Percentiles rank a stretch among this genome's conserved stretches.
phyloP scores from a whole-genome alignment of 192 early-diverging fungal species.

The Geosiphon pyriformis region DNA sequence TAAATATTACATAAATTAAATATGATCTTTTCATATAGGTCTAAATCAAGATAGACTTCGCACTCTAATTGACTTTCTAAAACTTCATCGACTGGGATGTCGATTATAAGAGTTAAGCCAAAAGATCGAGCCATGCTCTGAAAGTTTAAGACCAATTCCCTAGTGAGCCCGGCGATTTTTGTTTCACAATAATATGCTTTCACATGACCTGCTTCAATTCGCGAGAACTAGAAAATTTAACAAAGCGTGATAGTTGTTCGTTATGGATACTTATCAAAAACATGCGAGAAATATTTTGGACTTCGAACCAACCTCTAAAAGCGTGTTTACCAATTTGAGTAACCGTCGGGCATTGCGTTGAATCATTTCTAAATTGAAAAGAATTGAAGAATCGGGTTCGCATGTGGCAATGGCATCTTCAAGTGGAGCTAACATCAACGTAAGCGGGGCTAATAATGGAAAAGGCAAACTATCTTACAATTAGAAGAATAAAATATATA shows the following conservation, averaged over 20 bases:
- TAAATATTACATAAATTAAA: conserved; percentile 23
- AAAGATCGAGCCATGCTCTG: conserved; percentile 30
- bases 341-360: conserved; percentile 46
- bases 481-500: not conserved
- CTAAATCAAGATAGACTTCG: conserved; percentile 6
- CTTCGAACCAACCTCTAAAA: conserved; percentile 35
- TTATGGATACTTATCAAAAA: not conserved
- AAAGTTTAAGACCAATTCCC: conserved; percentile 48
- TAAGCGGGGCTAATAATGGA: conserved; percentile 39
- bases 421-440: conserved; percentile 48
- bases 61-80: not conserved
- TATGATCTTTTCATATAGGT: conserved; percentile 20
- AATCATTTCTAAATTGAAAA: conserved; percentile 38
- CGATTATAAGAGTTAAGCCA: conserved; percentile 37
- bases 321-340: conserved; percentile 53
- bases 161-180: conserved; percentile 41
- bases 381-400: conserved; percentile 23
- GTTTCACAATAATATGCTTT: conserved; percentile 44
- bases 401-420: conserved; percentile 39
- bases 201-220: not conserved
- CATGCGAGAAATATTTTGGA: not conserved
- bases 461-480: not conserved
- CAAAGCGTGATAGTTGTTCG: not conserved
- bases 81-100: conserved; percentile 16
- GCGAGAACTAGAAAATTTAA: conserved; percentile 4